Base-by-base conservation (phyloP, 1,139 yeast species). In the Saccharomycopsis hybrid region DNA sequence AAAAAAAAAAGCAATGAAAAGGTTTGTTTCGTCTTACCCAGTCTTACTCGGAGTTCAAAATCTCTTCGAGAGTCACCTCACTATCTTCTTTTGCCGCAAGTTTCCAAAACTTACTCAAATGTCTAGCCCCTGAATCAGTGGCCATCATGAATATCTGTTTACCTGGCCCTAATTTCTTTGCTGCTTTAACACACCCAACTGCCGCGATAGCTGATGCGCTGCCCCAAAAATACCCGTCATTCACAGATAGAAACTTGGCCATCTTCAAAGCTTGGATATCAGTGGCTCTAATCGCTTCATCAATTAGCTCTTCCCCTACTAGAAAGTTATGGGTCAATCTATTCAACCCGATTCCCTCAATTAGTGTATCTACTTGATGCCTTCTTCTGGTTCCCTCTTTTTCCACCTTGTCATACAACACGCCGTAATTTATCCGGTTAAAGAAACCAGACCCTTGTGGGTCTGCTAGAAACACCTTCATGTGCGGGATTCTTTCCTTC, bases 371-470 rank as follows among this genome's bases (percentile, higher is more conserved):
- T 1, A 92, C 97, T 65, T 92, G 98, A 63, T 92, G 97, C 58
- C 98, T 73, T 62, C 97, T 75, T 58, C 97, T 73, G 0, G 94
- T 87, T 1, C 98, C 98, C 67, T 92, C 98, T 58, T 76, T 81
- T 65, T 92, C 98, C 18, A 81, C 90, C 1, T 72, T 57, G 59
- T 90, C 96, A 64, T 87, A 92, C 97, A 92, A 88, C 4, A 92
- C 97, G 1, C 97, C 97, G 60, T 70, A 81, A 60, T 87, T 87
- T 51, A 92, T 78, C 55, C 95, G 71, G 66, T 92, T 89, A 60
- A 75, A 85, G 57, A 92, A 75, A 0, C 98, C 98, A 9, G 94
- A 82, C 0, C 98, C 98, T 61, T 88, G 97, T 0, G 97, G 98
- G 64, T 92, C 98, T 0, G 97, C 96, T 38, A 92, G 69, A 44